Evolutionary conservation across 73 alveolate genomes (phyloP).

Genomic region (Loxodes magnus): DNA sequence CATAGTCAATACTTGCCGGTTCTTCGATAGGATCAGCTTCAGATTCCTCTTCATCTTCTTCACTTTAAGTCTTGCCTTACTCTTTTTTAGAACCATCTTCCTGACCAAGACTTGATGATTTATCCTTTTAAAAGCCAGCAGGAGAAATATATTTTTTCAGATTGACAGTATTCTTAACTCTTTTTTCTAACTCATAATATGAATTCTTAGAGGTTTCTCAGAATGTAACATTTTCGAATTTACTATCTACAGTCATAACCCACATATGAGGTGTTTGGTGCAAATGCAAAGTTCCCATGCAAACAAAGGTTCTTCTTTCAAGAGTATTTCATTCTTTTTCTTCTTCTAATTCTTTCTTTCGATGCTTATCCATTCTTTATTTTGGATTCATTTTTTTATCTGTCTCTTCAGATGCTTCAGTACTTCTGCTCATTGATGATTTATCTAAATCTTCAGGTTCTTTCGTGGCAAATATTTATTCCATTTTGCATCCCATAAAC

Average conservation of each 20-base stretch:
- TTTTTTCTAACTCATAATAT: background rate
- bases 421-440: conserved; percentile 1
- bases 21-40: background rate
- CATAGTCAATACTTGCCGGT: conserved; percentile 1
- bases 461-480: background rate
- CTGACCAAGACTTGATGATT: background rate
- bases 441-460: conserved; percentile 6
- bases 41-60: conserved; percentile 1
- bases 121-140: background rate
- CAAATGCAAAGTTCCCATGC: conserved; percentile 41
- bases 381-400: background rate
- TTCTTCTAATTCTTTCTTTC: conserved; percentile 7
- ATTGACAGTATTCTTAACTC: conserved; percentile 10
- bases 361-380: conserved; percentile 15
- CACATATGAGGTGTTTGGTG: conserved; percentile 37
- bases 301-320: conserved; percentile 41
- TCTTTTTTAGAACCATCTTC: conserved; percentile 4
- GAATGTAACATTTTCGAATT: conserved; percentile 40
- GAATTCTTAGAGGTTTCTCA: conserved; percentile 27
- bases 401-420: conserved; percentile 4
- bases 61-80: conserved; percentile 5
- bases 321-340: conserved; percentile 18
- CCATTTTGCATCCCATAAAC: conserved; percentile 26
- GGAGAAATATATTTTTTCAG: conserved; percentile 1
- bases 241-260: conserved; percentile 50